Evolutionary conservation across 2,329 filamentous ascomycete genomes (phyloP).

Genomic region (Leptographium galeiforme): DNA sequence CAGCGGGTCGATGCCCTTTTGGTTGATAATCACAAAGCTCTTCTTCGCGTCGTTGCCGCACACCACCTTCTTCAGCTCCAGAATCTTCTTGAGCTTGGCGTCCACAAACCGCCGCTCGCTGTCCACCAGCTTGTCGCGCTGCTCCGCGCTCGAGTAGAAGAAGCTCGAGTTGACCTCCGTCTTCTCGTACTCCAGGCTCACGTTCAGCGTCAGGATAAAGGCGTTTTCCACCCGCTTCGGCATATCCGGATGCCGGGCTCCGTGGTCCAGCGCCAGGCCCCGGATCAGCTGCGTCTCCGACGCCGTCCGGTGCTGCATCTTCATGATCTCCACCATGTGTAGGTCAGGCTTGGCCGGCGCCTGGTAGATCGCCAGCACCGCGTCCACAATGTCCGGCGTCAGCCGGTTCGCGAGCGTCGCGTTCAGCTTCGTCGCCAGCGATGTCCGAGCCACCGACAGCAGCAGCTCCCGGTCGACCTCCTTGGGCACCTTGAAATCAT

Average conservation of each 20-base stretch:
- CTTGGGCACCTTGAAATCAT: constrained; percentile 78
- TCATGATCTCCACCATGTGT: constrained; percentile 99
- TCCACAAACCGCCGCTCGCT: constrained; percentile 94
- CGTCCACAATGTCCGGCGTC: constrained; percentile 90
- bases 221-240: constrained; percentile 93
- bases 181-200: constrained; percentile 97
- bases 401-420: constrained; percentile 76
- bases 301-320: constrained; percentile 96
- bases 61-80: constrained; percentile 94
- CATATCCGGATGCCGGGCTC: constrained; percentile 95
- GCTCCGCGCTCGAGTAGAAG: constrained; percentile 95
- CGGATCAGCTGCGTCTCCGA: constrained; percentile 93
- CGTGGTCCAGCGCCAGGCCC: constrained; percentile 86
- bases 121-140: constrained; percentile 95
- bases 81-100: constrained; percentile 91
- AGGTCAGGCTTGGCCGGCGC: constrained; percentile 84
- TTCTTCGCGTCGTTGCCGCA: constrained; percentile 89
- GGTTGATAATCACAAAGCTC: constrained; percentile 95
- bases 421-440: constrained; percentile 91
- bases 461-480: constrained; percentile 90
- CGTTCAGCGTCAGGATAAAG: constrained; percentile 87
- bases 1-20: constrained; percentile 96
- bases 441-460: constrained; percentile 84
- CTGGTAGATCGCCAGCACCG: constrained; percentile 87
- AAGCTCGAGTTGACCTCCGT: constrained; percentile 98